A percentile compares a stretch with the other conserved stretches of the same genome.
Evolutionary conservation across 345 rosid species (phyloP).

Genomic region (Hevea brasiliensis): DNA sequence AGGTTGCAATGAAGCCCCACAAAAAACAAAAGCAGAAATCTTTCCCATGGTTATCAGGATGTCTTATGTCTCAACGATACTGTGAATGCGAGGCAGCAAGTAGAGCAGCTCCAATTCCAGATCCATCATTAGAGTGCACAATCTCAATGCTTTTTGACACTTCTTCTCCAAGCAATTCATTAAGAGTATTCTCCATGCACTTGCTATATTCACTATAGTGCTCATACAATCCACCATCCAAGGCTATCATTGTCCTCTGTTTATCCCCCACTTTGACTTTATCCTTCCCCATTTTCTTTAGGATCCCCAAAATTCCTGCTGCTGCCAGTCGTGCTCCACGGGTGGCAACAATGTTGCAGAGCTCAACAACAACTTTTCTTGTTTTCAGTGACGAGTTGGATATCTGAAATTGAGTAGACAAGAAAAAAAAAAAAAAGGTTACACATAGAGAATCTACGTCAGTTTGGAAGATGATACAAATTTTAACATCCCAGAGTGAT

Average conservation of each 20-base stretch:
- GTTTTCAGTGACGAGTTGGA: constrained; percentile 49
- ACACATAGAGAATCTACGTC: not conserved
- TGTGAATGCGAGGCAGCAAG: constrained; percentile 75
- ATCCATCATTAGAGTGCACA: constrained; percentile 65
- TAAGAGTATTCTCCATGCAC: constrained; percentile 56
- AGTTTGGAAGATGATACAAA: not conserved
- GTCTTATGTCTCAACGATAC: constrained; percentile 23
- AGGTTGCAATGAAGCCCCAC: not conserved
- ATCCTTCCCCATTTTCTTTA: constrained; percentile 80
- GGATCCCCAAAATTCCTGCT: constrained; percentile 69
- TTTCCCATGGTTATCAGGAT: not conserved
- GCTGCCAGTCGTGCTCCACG: constrained; percentile 80
- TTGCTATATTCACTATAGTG: constrained; percentile 62
- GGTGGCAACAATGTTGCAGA: constrained; percentile 67
- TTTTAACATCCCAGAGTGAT: not conserved
- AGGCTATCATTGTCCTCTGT: constrained; percentile 61
- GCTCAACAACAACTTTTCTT: constrained; percentile 57
- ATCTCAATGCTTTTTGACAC: constrained; percentile 45
- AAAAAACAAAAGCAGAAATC: not conserved
- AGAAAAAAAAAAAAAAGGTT: not conserved
- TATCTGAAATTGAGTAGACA: constrained; percentile 39
- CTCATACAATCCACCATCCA: constrained; percentile 83
- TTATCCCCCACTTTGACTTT: constrained; percentile 46
- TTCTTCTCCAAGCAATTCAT: constrained; percentile 66
- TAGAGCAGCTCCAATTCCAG: constrained; percentile 79